Evolutionary conservation across 176 grass and related monocot species (phyloP).

Genomic region (Poa pratensis): DNA sequence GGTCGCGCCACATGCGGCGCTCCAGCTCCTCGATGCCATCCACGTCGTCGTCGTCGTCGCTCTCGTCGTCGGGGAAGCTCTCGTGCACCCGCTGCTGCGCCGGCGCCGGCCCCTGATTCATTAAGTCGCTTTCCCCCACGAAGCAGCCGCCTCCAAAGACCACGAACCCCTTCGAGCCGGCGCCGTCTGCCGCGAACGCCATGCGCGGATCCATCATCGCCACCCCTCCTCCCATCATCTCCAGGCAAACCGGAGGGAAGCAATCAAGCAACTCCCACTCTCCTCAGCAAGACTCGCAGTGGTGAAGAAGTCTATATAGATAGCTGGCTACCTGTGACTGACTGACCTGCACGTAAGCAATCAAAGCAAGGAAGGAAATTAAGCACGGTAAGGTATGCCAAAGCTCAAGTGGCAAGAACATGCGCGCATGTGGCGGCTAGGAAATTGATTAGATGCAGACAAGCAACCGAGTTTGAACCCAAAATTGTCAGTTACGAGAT

Average conservation of each 20-base stretch:
- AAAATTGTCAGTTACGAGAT: not conserved
- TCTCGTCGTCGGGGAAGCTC: slow-evolving; percentile 38
- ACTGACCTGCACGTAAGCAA: not conserved
- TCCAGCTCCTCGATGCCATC: slow-evolving; percentile 87
- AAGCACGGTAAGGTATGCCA: not conserved
- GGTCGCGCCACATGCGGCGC: slow-evolving; percentile 85
- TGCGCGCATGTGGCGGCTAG: slow-evolving; percentile 11
- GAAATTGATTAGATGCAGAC: not conserved
- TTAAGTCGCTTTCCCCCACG: slow-evolving; percentile 51
- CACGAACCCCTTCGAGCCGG: slow-evolving; percentile 20
- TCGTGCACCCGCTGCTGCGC: slow-evolving; percentile 30
- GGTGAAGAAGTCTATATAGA: not conserved
- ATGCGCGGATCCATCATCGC: slow-evolving; percentile 30
- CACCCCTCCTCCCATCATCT: slow-evolving; percentile 37
- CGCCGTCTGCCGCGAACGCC: slow-evolving; percentile 8
- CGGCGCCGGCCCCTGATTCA: slow-evolving; percentile 48
- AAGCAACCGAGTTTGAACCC: slow-evolving; percentile 18
- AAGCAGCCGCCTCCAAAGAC: slow-evolving; percentile 45
- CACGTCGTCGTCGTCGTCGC: slow-evolving; percentile 62
- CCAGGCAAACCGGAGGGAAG: not conserved
- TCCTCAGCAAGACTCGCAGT: not conserved
- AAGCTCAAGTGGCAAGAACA: not conserved
- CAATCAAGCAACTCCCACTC: not conserved
- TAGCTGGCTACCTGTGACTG: not conserved
- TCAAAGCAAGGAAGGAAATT: not conserved